phyloP scores from a whole-genome alignment of 1,139 yeast species.

The Candida sp. region DNA sequence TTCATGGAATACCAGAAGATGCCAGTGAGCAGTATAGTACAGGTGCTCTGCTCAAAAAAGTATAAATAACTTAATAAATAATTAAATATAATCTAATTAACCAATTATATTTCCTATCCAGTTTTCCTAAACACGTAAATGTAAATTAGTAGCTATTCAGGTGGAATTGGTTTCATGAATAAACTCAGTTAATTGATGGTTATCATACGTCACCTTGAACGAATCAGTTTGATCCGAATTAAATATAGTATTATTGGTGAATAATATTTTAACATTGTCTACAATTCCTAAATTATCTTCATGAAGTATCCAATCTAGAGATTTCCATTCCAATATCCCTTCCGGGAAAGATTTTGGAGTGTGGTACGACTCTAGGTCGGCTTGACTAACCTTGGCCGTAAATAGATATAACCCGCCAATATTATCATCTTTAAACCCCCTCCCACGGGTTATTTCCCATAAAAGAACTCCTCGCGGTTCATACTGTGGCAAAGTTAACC shows the following conservation, averaged over 20 bases:
- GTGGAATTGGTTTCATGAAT: conserved; percentile 5
- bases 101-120: no score
- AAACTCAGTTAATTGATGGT: conserved; percentile 13
- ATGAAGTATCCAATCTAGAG: conserved; percentile 34
- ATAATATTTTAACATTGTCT: conserved; percentile 33
- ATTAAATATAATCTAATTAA: no score
- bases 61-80: not conserved
- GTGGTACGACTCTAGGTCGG: conserved; percentile 20
- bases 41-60: not conserved
- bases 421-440: conserved; percentile 10
- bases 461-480: conserved; percentile 33
- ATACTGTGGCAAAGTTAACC: conserved; percentile 26
- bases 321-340: conserved; percentile 48
- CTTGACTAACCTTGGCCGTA: conserved; percentile 31
- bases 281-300: conserved; percentile 43
- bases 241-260: conserved; percentile 19
- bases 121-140: no score
- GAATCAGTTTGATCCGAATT: conserved; percentile 17
- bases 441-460: conserved; percentile 22
- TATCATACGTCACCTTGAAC: conserved; percentile 18
- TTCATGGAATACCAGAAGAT: not conserved
- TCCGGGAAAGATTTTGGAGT: conserved; percentile 31
- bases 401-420: conserved; percentile 41
- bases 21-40: not conserved
- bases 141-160: no score